Conservation (phyloP, 1,284 basidiomycete genomes). For the Heliocybe sulcata region DNA sequence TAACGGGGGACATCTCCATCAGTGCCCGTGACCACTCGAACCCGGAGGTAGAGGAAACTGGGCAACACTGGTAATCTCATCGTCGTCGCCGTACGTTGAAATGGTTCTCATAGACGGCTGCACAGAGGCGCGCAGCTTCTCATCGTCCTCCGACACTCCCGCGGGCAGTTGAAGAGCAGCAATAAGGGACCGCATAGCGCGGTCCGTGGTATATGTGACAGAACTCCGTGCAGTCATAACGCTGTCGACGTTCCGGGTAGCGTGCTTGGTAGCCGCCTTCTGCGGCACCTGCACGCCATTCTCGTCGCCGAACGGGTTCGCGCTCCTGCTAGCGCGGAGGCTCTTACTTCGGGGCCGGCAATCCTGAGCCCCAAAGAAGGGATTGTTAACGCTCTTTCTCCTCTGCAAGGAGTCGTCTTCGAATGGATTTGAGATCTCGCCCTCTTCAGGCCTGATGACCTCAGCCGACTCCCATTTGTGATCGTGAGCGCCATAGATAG, state of each 20-base stretch:
- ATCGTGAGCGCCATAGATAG: conserved; percentile 24
- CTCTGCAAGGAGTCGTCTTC: conserved; percentile 17
- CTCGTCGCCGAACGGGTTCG: conserved; percentile 30
- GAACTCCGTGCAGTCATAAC: conserved; percentile 16
- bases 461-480: conserved; percentile 71
- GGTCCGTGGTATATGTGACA: conserved; percentile 27
- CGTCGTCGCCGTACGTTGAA: neutral
- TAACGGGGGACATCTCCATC: neutral
- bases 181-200: conserved; percentile 52
- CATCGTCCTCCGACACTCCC: conserved; percentile 23
- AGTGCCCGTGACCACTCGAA: neutral
- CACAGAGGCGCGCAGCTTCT: neutral
- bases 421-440: conserved; percentile 31
- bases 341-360: conserved; percentile 20
- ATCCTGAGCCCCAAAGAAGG: conserved; percentile 53
- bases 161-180: conserved; percentile 48
- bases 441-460: conserved; percentile 38
- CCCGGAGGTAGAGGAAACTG: neutral
- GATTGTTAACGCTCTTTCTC: conserved; percentile 39
- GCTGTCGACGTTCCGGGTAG: conserved; percentile 13
- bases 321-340: conserved; percentile 9
- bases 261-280: conserved; percentile 11
- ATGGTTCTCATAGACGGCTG: neutral
- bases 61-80: neutral
- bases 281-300: conserved; percentile 11